Evolutionary conservation across 1,284 basidiomycete species (phyloP).

Genomic region (Butyriboletus appendiculatus): DNA sequence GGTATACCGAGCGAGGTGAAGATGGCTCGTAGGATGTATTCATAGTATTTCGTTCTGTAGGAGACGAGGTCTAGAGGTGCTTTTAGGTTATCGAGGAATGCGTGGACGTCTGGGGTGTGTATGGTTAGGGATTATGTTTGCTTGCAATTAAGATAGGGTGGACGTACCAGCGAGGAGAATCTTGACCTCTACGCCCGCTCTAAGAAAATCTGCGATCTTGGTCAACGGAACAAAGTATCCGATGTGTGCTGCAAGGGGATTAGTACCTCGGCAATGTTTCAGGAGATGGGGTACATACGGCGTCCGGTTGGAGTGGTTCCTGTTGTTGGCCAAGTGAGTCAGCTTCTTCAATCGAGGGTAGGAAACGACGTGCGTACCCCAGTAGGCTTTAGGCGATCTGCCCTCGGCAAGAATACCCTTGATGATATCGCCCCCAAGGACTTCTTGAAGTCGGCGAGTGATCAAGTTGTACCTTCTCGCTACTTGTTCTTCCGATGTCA

Average conservation of each 20-base stretch:
- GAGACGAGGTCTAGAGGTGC: slow-evolving; percentile 94
- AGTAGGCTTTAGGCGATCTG: slow-evolving; percentile 81
- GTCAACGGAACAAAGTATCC: slow-evolving; percentile 96
- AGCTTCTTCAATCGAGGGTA: neutral
- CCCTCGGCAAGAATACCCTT: slow-evolving; percentile 83
- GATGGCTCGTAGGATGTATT: slow-evolving; percentile 79
- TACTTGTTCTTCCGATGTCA: slow-evolving; percentile 33
- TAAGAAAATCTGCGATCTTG: slow-evolving; percentile 97
- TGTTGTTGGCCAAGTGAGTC: slow-evolving; percentile 34
- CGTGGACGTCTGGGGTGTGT: slow-evolving; percentile 78
- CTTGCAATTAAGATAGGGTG: neutral
- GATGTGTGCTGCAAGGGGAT: slow-evolving; percentile 73
- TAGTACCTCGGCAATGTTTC: neutral
- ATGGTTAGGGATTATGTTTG: neutral
- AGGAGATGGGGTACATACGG: slow-evolving; percentile 59
- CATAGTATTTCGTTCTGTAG: slow-evolving; percentile 91
- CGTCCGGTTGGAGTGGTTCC: slow-evolving; percentile 93
- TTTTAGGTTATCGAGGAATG: slow-evolving; percentile 98
- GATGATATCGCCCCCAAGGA: slow-evolving; percentile 85
- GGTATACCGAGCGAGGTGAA: slow-evolving; percentile 92
- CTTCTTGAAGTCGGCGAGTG: slow-evolving; percentile 85
- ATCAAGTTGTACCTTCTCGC: slow-evolving; percentile 85
- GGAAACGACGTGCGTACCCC: slow-evolving; percentile 59
- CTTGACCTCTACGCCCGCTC: slow-evolving; percentile 90
- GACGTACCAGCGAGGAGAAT: slow-evolving; percentile 82